Evolutionary conservation across 2,329 filamentous ascomycete genomes (phyloP), one percentile per base, ranked within the genome.

Genomic region (Penicillium janthinellum): DNA sequence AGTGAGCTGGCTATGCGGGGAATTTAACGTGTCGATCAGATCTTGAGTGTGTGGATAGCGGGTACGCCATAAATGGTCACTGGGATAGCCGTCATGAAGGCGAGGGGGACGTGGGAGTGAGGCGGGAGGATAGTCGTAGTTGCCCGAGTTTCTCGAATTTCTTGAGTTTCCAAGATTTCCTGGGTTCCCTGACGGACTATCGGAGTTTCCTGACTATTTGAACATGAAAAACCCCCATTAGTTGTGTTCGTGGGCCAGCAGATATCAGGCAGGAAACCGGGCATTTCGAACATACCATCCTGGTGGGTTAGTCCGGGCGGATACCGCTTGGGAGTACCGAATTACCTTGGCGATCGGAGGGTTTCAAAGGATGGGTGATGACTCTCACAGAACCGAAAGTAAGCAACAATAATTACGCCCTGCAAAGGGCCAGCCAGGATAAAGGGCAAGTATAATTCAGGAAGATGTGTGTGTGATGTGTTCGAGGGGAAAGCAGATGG

Each of bases 121-220:
- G 54, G 75, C 76, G 55, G 75, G 74, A 55, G 77, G 76, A 61
- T 75, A 73, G 66, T 78, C 76, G 71, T 78, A 75, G 58, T 77
- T 78, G 53, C 74, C 75, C 59, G 79, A 77, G 78, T 81, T 42
- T 41, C 38, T 44, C 37, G 25, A 34, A 15, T 45, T 45, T 2
- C 52, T 25, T 11, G 35, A 39, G 22, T 25, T 25, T 17, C 35
- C 34, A 25, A 38, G 25, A 28, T 53, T 42, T 20, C 51, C 37
- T 14, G 51, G 39, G 38, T 44, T 42, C 22, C 49, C 49, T 39
- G 49, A 14, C 25, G 49, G 12, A 52, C 28, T 38, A 10, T 20
- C 37, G 25, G 52, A 47, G 35, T 55, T 47, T 28, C 41, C 38
- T 45, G 52, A 47, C 52, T 55, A 31, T 41, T 53, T 37, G 50